Percentiles rank a stretch among this genome's conserved stretches.
phyloP scores from a whole-genome alignment of 352 stramenopile genomes.

The Aphanomyces euteiches region DNA sequence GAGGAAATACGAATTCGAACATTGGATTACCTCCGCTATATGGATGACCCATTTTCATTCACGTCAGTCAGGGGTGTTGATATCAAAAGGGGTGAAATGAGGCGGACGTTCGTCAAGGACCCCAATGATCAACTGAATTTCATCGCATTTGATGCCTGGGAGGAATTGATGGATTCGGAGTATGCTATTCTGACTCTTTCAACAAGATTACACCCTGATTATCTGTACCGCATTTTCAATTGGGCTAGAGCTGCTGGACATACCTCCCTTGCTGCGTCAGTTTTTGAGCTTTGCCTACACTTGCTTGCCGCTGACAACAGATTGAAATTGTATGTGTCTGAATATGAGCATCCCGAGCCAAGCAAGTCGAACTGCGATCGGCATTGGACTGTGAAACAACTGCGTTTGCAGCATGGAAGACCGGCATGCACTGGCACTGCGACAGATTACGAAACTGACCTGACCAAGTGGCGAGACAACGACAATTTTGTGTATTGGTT shows the following conservation, averaged over 20 bases:
- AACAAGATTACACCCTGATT: not conserved
- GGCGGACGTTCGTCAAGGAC: conserved; percentile 6
- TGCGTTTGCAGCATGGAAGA: conserved; percentile 1
- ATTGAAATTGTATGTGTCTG: conserved; percentile 25
- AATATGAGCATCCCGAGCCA: conserved; percentile 24
- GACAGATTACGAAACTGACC: conserved; percentile 21
- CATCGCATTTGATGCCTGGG: not conserved
- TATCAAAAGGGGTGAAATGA: not conserved
- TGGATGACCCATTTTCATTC: conserved; percentile 3
- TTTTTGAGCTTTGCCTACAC: conserved; percentile 10
- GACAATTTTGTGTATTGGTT: conserved; percentile 33
- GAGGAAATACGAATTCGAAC: not conserved
- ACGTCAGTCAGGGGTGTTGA: not conserved
- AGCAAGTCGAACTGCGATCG: not conserved
- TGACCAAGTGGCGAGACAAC: conserved; percentile 30
- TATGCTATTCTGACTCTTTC: conserved; percentile 14
- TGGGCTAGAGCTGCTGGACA: not conserved
- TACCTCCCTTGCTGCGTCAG: conserved; percentile 3
- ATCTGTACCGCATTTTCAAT: conserved; percentile 14
- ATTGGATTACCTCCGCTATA: too few relatives aligned
- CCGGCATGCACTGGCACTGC: not conserved
- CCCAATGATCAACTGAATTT: not conserved
- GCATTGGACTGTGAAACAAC: not conserved
- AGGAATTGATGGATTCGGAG: conserved; percentile 13
- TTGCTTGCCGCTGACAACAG: conserved; percentile 26